Base-by-base conservation (phyloP, 345 rosid species). In the Conringia planisiliqua region DNA sequence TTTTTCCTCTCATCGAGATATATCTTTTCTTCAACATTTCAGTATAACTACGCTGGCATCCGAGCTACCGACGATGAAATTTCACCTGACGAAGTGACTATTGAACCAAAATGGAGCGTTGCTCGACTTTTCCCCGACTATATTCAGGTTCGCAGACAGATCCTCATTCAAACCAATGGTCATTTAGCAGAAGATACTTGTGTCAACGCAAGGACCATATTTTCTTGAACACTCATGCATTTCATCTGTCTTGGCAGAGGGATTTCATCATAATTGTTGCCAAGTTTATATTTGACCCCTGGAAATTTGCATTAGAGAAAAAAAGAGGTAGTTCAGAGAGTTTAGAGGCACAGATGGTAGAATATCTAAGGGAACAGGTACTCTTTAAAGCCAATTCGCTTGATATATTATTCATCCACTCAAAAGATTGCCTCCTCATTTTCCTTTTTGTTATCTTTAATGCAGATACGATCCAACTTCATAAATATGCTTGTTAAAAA, bases 41-140 rank as follows among this genome's bases (percentile, higher is more conserved):
- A 93, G 97, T 84, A 88, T 79, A 91, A 91, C 77, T 87, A 89
- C 62, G 94, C 97, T 48, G 97, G 98, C 62, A 90, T 91, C 79
- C 93, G 83, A 42, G 91, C 87, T 51, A 81, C 69, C 38, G 80
- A 79, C 65, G 90, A 84, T 78, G 93, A 85, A 58, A 79, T 48
- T 68, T 82, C 78, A 24, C 78, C 73, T 56, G 88, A 85, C 26
- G 82, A 85, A 84, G 88, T 86, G 69, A 85, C 89, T 72, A 90
- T 94, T 82, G 91, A 89, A 46, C 91, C 96, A 70, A 87, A 86
- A 82, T 94, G 98, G 98, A 88, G 85, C 58, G 80, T 89, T 73
- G 90, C 95, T 43, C 89, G 89, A 65, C 81, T 74, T 71, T 82
- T 94, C 48, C 97, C 97, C 20, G 86, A 94, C 82, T 82, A 86